A percentile compares a stretch with the other conserved stretches of the same genome.
phyloP scores from a whole-genome alignment of 2,329 filamentous ascomycete genomes.

The Penicillium palitans region DNA sequence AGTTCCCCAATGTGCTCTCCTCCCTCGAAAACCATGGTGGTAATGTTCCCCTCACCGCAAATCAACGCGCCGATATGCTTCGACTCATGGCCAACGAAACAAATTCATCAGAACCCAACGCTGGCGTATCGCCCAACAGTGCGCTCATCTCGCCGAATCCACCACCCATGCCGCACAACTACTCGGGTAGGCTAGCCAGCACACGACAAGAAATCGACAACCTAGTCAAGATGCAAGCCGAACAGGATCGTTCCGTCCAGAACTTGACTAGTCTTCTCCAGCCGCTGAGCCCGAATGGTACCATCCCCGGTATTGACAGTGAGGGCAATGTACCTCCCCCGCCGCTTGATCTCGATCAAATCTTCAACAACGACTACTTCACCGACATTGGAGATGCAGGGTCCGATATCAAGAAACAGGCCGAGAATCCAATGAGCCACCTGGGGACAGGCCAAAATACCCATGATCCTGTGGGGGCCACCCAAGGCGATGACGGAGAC shows the following conservation, averaged over 20 bases:
- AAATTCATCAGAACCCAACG: slow-evolving; percentile 43
- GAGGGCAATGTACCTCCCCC: slow-evolving; percentile 44
- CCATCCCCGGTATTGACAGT: slow-evolving; percentile 67
- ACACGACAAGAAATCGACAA: slow-evolving; percentile 76
- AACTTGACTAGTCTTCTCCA: slow-evolving; percentile 72
- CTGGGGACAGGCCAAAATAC: slow-evolving; percentile 19
- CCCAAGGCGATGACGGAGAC: slow-evolving; percentile 30
- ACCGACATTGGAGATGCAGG: slow-evolving; percentile 42
- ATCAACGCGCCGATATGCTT: slow-evolving; percentile 51
- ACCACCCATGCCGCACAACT: slow-evolving; percentile 55
- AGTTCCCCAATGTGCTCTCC: slow-evolving; percentile 49
- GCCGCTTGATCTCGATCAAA: slow-evolving; percentile 57
- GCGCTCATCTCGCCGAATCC: slow-evolving; percentile 58
- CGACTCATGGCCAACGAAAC: slow-evolving; percentile 50
- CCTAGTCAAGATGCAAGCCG: slow-evolving; percentile 73
- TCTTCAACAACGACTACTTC: slow-evolving; percentile 60
- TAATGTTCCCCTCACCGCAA: slow-evolving; percentile 45
- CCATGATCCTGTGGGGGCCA: slow-evolving; percentile 20
- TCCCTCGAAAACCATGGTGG: slow-evolving; percentile 47
- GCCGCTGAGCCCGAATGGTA: slow-evolving; percentile 76
- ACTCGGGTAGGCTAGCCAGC: slow-evolving; percentile 55
- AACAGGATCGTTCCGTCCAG: slow-evolving; percentile 75
- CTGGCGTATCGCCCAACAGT: slow-evolving; percentile 50
- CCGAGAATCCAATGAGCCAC: slow-evolving; percentile 21
- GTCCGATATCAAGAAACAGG: slow-evolving; percentile 29